Percentiles rank a stretch among this genome's conserved stretches.
phyloP scores from a whole-genome alignment of 1,284 basidiomycete species.

The Naganishia albida region DNA sequence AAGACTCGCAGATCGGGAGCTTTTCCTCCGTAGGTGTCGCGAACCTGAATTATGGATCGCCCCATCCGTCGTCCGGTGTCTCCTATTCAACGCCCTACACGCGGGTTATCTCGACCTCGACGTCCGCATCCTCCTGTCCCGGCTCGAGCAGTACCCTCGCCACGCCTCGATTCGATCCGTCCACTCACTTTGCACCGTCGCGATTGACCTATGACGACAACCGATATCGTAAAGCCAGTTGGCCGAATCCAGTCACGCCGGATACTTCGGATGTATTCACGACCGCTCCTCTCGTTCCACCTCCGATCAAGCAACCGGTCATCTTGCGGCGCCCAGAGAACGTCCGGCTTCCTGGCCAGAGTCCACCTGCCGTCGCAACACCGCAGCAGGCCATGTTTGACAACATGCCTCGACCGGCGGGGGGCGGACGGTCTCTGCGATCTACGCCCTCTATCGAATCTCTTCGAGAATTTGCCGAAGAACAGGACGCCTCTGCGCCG shows the following conservation, averaged over 20 bases:
- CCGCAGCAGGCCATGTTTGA: background rate
- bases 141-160: constrained; percentile 17
- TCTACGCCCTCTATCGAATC: constrained; percentile 24
- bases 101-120: constrained; percentile 8
- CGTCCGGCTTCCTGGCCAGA: constrained; percentile 1
- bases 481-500: background rate
- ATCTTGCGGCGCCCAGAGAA: background rate
- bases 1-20: background rate
- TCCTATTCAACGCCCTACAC: constrained; percentile 5
- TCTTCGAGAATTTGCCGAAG: background rate
- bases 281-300: constrained; percentile 1
- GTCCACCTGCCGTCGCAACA: background rate
- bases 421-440: constrained; percentile 6
- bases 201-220: background rate
- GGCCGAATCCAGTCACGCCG: constrained; percentile 5
- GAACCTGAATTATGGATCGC: background rate
- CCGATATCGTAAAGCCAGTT: background rate
- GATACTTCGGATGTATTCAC: constrained; percentile 22
- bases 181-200: background rate
- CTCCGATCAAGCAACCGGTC: background rate
- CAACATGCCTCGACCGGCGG: background rate
- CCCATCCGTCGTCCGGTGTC: background rate
- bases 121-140: constrained; percentile 16
- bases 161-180: constrained; percentile 15
- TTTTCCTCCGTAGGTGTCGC: background rate